A percentile compares a stretch with the other conserved stretches of the same genome.
phyloP scores from a whole-genome alignment of 768 basidiomycete species.

The Xerocomus brunneocitrinus region DNA sequence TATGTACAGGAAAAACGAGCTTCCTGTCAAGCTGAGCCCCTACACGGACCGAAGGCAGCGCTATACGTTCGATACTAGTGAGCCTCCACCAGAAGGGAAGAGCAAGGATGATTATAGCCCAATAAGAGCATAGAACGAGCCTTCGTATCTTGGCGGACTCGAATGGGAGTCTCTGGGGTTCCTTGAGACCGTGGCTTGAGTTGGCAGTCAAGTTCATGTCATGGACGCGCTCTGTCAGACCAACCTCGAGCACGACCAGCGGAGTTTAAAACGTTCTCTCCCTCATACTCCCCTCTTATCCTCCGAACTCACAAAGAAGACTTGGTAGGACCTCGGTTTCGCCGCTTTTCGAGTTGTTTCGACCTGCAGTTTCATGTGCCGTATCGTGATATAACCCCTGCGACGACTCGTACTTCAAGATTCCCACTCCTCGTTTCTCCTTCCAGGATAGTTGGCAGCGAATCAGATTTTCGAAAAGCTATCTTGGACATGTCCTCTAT shows the following conservation, averaged over 20 bases:
- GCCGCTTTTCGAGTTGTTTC: background rate
- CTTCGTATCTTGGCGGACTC: slow-evolving; percentile 49
- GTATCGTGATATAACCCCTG: slow-evolving; percentile 1
- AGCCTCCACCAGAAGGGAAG: slow-evolving; percentile 92
- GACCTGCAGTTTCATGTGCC: slow-evolving; percentile 5
- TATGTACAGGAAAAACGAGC: slow-evolving; percentile 40
- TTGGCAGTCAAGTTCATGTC: slow-evolving; percentile 13
- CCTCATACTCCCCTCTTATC: slow-evolving; percentile 17
- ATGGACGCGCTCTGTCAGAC: slow-evolving; percentile 3
- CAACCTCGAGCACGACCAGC: slow-evolving; percentile 15
- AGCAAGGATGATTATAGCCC: slow-evolving; percentile 69
- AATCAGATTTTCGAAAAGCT: slow-evolving; percentile 2
- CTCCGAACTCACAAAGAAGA: slow-evolving; percentile 9
- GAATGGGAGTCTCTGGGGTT: slow-evolving; percentile 50
- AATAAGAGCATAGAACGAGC: slow-evolving; percentile 70
- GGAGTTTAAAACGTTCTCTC: slow-evolving; percentile 34
- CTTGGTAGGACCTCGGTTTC: slow-evolving; percentile 4
- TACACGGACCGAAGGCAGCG: slow-evolving; percentile 63
- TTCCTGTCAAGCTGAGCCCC: slow-evolving; percentile 43
- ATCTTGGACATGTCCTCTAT: slow-evolving; percentile 24
- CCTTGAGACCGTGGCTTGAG: slow-evolving; percentile 26
- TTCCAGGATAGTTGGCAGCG: slow-evolving; percentile 5
- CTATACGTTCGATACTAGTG: slow-evolving; percentile 82
- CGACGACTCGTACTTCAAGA: slow-evolving; percentile 3
- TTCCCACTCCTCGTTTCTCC: slow-evolving; percentile 1